Evolutionary conservation across 257 asterid species (phyloP).

Genomic region (Mentha longifolia): DNA sequence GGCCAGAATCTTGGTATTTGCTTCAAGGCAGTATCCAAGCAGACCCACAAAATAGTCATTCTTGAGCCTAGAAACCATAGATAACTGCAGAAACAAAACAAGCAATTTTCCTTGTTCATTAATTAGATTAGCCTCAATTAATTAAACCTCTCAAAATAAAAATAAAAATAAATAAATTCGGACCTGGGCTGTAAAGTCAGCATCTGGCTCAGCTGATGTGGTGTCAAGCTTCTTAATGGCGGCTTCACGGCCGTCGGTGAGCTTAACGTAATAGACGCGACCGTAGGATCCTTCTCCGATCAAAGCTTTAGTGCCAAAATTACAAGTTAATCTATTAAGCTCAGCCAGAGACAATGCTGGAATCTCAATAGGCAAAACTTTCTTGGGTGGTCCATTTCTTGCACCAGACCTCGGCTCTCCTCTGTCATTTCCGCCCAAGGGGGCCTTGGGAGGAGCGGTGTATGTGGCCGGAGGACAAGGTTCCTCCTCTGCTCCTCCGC

Average conservation of each 20-base stretch:
- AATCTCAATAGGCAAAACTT: slow-evolving; percentile 78
- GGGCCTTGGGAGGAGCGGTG: slow-evolving; percentile 75
- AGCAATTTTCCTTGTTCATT: not conserved
- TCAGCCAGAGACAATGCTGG: slow-evolving; percentile 72
- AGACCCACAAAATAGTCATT: slow-evolving; percentile 77
- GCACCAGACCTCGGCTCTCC: slow-evolving; percentile 81
- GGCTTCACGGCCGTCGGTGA: slow-evolving; percentile 54
- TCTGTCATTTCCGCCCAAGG: slow-evolving; percentile 75
- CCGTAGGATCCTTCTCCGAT: slow-evolving; percentile 92
- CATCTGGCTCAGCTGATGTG: slow-evolving; percentile 79
- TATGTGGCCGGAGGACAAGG: slow-evolving; percentile 66
- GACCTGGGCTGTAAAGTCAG: slow-evolving; percentile 84
- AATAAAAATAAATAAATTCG: too few relatives aligned
- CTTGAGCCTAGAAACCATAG: slow-evolving; percentile 80
- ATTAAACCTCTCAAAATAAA: not conserved
- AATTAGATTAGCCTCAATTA: not conserved
- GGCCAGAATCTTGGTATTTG: slow-evolving; percentile 63
- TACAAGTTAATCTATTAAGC: slow-evolving; percentile 59
- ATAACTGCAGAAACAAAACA: slow-evolving; percentile 49
- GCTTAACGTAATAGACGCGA: slow-evolving; percentile 61
- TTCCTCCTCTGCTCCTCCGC: slow-evolving; percentile 96
- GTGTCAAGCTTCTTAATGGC: slow-evolving; percentile 86
- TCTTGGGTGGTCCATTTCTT: slow-evolving; percentile 78
- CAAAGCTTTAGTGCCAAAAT: slow-evolving; percentile 67
- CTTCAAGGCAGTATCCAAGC: slow-evolving; percentile 84